Evolutionary conservation across 805 yeast genomes (phyloP).

Genomic region (Schwanniomyces polymorphus): DNA sequence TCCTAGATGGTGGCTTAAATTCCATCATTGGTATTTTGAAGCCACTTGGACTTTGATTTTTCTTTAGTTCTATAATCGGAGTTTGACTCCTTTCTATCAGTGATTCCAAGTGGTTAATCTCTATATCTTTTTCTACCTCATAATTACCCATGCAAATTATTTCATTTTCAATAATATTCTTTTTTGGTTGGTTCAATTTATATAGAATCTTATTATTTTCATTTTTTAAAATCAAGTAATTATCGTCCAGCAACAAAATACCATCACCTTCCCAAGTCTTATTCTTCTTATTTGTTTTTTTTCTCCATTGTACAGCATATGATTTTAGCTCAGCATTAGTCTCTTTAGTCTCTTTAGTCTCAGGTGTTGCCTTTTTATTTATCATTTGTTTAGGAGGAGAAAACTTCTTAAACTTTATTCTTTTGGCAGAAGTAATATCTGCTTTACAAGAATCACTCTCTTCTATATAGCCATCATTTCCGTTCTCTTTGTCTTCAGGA

Average conservation of each 20-base stretch:
- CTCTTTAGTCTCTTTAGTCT: too few species aligned
- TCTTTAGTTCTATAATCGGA: background rate
- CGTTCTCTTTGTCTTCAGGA: background rate
- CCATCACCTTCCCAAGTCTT: constrained; percentile 98
- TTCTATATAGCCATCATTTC: background rate
- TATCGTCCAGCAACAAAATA: constrained; percentile 33
- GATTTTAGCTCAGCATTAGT: background rate
- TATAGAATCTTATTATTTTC: constrained; percentile 17
- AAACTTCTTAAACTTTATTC: background rate
- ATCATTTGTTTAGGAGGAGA: background rate
- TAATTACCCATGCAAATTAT: constrained; percentile 43
- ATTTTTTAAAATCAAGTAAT: constrained; percentile 26
- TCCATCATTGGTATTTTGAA: background rate
- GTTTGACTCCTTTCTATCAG: background rate
- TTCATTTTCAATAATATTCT: background rate
- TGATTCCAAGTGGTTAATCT: constrained; percentile 16
- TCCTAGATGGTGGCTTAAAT: background rate
- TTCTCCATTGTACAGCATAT: constrained; percentile 62
- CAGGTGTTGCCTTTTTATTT: background rate
- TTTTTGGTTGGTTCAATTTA: constrained; percentile 21
- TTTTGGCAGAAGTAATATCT: background rate
- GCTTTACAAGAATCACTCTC: background rate
- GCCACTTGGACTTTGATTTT: background rate
- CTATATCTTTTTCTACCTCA: constrained; percentile 65
- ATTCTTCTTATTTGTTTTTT: constrained; percentile 71